phyloP scores from a whole-genome alignment of 2,329 filamentous ascomycete species.

The Epichloe sp. region DNA sequence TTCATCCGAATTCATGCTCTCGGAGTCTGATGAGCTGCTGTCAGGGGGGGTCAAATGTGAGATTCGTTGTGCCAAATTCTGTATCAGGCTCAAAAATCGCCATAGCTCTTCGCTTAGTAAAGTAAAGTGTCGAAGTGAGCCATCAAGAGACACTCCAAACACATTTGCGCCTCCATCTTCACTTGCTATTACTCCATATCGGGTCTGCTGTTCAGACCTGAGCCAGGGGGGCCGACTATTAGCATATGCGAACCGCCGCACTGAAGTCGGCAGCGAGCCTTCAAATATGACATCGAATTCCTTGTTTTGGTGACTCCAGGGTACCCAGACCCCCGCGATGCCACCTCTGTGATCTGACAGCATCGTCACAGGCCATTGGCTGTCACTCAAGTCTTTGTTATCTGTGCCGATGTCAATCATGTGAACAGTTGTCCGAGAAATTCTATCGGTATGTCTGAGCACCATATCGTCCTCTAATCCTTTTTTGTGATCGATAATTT shows the following conservation, averaged over 20 bases:
- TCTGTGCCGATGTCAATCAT: conserved; percentile 30
- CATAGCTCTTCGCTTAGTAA: conserved; percentile 50
- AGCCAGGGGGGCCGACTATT: conserved; percentile 41
- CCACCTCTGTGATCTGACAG: conserved; percentile 34
- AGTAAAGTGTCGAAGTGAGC: conserved; percentile 56
- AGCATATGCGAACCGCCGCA: conserved; percentile 42
- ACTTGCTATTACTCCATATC: conserved; percentile 30
- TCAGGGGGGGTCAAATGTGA: conserved; percentile 30
- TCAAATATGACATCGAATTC: conserved; percentile 39
- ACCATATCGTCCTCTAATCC: conserved; percentile 23
- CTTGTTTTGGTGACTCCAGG: conserved; percentile 25
- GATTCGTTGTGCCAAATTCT: conserved; percentile 48
- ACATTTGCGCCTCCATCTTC: conserved; percentile 35
- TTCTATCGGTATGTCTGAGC: conserved; percentile 32
- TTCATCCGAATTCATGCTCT: conserved; percentile 12
- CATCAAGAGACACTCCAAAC: conserved; percentile 56
- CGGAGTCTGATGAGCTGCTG: background rate
- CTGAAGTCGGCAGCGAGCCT: conserved; percentile 39
- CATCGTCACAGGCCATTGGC: conserved; percentile 29
- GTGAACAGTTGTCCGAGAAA: conserved; percentile 30
- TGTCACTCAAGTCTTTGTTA: conserved; percentile 11
- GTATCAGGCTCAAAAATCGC: conserved; percentile 58
- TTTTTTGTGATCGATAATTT: conserved; percentile 36
- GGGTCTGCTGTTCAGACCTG: conserved; percentile 16
- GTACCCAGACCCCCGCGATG: conserved; percentile 38